Evolutionary conservation across 2,329 filamentous ascomycete species (phyloP), one percentile per base, ranked within the genome.

Genomic region (Scedosporium apiospermum): DNA sequence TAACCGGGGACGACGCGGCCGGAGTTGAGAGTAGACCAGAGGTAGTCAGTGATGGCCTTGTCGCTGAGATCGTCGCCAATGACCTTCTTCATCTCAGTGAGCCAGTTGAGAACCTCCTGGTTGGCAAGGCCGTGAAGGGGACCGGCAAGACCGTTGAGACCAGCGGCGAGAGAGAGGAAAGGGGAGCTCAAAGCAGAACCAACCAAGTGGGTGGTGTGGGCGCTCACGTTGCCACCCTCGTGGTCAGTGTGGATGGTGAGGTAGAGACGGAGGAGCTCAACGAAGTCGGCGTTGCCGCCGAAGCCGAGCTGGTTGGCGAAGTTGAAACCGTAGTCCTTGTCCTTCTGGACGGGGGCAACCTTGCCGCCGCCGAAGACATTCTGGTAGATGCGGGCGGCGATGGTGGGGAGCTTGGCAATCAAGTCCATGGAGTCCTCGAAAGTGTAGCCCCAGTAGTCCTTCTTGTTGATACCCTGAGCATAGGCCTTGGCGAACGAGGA

Each of bases 341-440:
- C 93, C 86, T 96, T 96, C 85, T 98, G 88, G 77, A 96, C 86
- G 63, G 92, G 77, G 65, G 91, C 90, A 69, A 99, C 93, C 88
- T 98, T 98, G 82, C 95, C 95, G 75, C 96, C 95, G 88, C 98
- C 97, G 91, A 96, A 99, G 77, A 98, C 89, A 79, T 99, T 99
- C 84, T 96, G 95, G 88, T 99, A 99, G 86, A 99, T 99, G 82
- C 92, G 91, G 67, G 95, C 84, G 68, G 95, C 95, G 73, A 99
- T 97, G 77, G 91, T 97, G 76, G 95, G 95, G 71, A 99, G 90
- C 88, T 98, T 98, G 75, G 95, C 95, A 77, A 99, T 99, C 77
- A 99, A 84, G 81, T 99, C 93, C 93, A 99, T 98, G 66, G 93
- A 95, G 82, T 99, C 95, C 87, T 99, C 95, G 74, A 96, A 99